These are phyloP conservation scores for Pulveroboletus ravenelii DNA, from an alignment of 768 basidiomycete genomes.

Conservation along the genomic window DNA sequence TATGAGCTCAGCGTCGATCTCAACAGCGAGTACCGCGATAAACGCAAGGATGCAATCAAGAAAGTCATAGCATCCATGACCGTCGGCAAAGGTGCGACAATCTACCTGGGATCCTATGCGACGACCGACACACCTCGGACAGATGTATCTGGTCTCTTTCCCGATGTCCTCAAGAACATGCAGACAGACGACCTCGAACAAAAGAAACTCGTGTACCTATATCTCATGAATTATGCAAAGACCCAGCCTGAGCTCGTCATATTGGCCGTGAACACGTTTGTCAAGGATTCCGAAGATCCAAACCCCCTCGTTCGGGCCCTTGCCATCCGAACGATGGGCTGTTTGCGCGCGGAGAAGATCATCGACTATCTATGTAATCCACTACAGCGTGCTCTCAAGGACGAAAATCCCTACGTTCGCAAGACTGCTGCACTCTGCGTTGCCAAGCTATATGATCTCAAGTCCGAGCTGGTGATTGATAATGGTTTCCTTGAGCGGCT, in stretches of 20 bases:
- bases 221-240: slow-evolving; percentile 99
- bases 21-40: slow-evolving; percentile 93
- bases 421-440: slow-evolving; percentile 98
- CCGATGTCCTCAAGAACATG: slow-evolving; percentile 99
- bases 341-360: slow-evolving; percentile 96
- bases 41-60: slow-evolving; percentile 98
- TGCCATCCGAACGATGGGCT: slow-evolving; percentile 97
- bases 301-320: slow-evolving; percentile 96
- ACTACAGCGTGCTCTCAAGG: slow-evolving; percentile 82
- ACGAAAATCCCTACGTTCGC: slow-evolving; percentile 97
- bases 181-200: slow-evolving; percentile 99
- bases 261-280: slow-evolving; percentile 97
- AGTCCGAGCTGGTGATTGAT: slow-evolving; percentile 91
- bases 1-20: slow-evolving; percentile 95
- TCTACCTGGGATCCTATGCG: slow-evolving; percentile 1
- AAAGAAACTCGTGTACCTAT: slow-evolving; percentile 99
- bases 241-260: slow-evolving; percentile 99
- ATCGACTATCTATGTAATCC: slow-evolving; percentile 98
- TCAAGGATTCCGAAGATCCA: slow-evolving; percentile 93
- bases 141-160: slow-evolving; percentile 94
- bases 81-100: slow-evolving; percentile 82
- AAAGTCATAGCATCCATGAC: slow-evolving; percentile 98
- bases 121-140: background rate
- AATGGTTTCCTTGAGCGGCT: slow-evolving; percentile 89
- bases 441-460: slow-evolving; percentile 95